Conservation (phyloP, 202 grass and related monocot genomes). For the Panicum virgatum region DNA sequence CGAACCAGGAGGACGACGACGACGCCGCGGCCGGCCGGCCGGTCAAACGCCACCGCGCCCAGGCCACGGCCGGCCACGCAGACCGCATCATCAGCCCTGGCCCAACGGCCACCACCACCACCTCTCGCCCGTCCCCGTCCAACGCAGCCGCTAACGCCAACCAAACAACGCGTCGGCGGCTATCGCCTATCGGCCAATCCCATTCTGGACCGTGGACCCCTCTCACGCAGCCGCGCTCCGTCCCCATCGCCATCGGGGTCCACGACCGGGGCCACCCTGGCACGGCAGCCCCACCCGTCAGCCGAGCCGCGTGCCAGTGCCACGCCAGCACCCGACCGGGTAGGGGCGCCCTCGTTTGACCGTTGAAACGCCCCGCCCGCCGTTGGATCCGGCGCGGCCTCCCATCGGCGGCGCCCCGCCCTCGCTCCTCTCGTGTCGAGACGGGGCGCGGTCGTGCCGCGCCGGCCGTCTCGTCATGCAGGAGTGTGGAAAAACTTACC, state of each 20-base stretch:
- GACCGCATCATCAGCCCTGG: background rate
- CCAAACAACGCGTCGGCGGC: slow-evolving; percentile 35
- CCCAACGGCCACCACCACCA: background rate
- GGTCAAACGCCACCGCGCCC: no score
- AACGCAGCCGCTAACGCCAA: background rate
- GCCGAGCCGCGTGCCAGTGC: background rate
- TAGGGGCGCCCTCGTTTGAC: slow-evolving; percentile 33
- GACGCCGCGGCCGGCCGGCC: background rate
- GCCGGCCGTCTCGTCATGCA: background rate
- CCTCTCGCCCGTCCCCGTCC: background rate
- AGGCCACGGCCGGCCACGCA: background rate
- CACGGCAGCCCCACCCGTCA: slow-evolving; percentile 4
- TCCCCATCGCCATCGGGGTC: background rate
- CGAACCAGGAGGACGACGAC: background rate
- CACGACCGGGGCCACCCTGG: no score
- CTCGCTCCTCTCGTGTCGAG: background rate
- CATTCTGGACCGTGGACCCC: background rate
- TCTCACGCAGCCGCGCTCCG: background rate
- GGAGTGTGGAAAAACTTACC: no score
- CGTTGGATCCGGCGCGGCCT: slow-evolving; percentile 30
- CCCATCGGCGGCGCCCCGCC: slow-evolving; percentile 18
- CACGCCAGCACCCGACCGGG: background rate
- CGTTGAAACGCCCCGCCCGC: background rate
- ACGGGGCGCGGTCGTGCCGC: background rate
- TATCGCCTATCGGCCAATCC: background rate